Evolutionary conservation across 1,139 yeast species (phyloP).

Genomic region (Suhomyces maxii): DNA sequence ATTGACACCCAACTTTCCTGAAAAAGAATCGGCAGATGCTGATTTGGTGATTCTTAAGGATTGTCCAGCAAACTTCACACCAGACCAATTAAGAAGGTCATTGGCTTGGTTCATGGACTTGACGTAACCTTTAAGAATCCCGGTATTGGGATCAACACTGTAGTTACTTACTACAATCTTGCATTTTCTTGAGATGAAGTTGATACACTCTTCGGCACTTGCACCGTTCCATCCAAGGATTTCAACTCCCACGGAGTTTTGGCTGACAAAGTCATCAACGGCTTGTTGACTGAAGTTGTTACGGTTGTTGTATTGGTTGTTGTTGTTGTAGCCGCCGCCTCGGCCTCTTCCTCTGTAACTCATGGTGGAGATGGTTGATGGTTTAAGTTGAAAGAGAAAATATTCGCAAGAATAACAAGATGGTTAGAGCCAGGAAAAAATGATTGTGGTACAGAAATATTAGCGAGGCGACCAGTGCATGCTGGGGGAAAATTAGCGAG

Average conservation of each 20-base stretch:
- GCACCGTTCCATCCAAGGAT: conserved; percentile 85
- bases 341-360: conserved; percentile 50
- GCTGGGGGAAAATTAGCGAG: no score
- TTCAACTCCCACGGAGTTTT: conserved; percentile 52
- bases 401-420: not conserved
- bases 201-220: conserved; percentile 62
- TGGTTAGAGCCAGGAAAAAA: no score
- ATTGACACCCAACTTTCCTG: conserved; percentile 17
- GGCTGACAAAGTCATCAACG: conserved; percentile 32
- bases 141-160: conserved; percentile 40
- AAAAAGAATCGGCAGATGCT: conserved; percentile 22
- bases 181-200: conserved; percentile 69
- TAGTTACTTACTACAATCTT: conserved; percentile 54
- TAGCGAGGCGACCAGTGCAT: no score
- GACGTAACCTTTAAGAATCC: conserved; percentile 61
- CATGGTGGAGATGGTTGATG: conserved; percentile 23
- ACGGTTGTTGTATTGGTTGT: conserved; percentile 18
- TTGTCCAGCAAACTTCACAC: conserved; percentile 80
- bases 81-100: conserved; percentile 61
- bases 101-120: conserved; percentile 55
- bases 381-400: no score
- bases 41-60: conserved; percentile 54
- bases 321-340: conserved; percentile 31
- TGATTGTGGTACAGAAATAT: no score
- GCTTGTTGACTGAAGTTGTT: conserved; percentile 23